Conservation (phyloP, 805 yeast genomes). For the Candida maris region DNA sequence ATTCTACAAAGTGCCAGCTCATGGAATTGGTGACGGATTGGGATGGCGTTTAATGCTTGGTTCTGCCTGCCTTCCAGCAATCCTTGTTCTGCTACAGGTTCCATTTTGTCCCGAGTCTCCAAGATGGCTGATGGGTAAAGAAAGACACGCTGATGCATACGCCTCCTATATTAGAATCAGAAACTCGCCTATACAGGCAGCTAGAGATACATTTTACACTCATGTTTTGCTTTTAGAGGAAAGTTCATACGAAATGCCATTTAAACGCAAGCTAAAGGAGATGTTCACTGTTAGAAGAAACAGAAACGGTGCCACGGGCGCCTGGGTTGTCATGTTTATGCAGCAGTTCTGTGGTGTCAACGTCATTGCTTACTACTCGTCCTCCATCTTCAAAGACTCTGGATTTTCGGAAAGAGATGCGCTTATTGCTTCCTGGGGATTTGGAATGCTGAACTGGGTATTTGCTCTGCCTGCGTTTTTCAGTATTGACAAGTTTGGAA, state of each 20-base stretch:
- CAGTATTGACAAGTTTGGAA: conserved; percentile 74
- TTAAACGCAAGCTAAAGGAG: conserved; percentile 46
- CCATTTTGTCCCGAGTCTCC: conserved; percentile 74
- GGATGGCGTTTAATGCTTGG: conserved; percentile 72
- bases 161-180: conserved; percentile 49
- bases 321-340: conserved; percentile 82
- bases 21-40: conserved; percentile 47
- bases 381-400: conserved; percentile 67
- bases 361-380: conserved; percentile 82
- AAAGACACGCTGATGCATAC: conserved; percentile 56
- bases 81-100: conserved; percentile 54
- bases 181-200: conserved; percentile 53
- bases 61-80: conserved; percentile 64
- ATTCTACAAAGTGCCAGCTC: conserved; percentile 50
- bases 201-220: conserved; percentile 68
- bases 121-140: conserved; percentile 74
- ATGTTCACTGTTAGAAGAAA: conserved; percentile 73
- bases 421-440: conserved; percentile 79
- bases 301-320: conserved; percentile 76
- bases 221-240: conserved; percentile 63
- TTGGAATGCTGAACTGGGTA: conserved; percentile 74
- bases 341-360: conserved; percentile 91
- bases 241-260: conserved; percentile 45
- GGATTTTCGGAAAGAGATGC: conserved; percentile 62
- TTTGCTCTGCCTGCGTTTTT: conserved; percentile 82